Evolutionary conservation across 2,329 filamentous ascomycete species (phyloP), one percentile per base, ranked within the genome.

Genomic region (Paecilomyces niveus): DNA sequence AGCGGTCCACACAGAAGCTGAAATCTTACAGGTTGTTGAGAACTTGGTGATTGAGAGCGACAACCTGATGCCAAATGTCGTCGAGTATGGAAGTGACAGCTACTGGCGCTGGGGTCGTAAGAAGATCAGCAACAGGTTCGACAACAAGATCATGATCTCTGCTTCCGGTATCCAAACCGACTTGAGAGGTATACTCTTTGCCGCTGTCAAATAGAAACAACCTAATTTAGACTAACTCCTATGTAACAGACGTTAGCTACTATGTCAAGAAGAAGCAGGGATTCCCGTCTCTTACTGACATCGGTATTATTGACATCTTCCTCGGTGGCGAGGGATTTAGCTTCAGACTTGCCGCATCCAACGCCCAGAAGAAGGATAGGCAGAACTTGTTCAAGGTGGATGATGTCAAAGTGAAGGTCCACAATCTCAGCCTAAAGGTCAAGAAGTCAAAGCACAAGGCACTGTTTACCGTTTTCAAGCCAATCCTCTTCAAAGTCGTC

Each of bases 371-470:
- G 71, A 81, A 80, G 21, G 92, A 96, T 68, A 79, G 81, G 29
- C 85, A 89, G 67, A 86, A 94, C 74, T 94, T 96, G 78, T 93
- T 97, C 84, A 97, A 96, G 83, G 83, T 97, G 61, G 91, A 96
- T 70, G 92, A 89, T 74, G 89, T 96, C 2, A 82, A 89, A 49
- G 90, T 96, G 21, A 86, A 90, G 67, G 85, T 96, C 65, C 89
- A 90, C 77, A 70, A 92, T 69, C 82, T 97, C 59, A 84, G 89
- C 66, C 87, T 99, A 78, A 96, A 96, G 80, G 75, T 99, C 64
- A 92, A 92, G 82, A 86, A 96, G 81, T 97, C 92, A 56, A 95
- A 88, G 74, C 92, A 97, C 83, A 99, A 97, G 84, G 70, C 94
- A 11, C 82, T 97, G 22, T 96, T 97, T 74, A 80, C 79, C 57